A percentile compares a stretch with the other conserved stretches of the same genome.
Conservation (phyloP, 2,329 filamentous ascomycete genomes). For the Neonectria coccinea region DNA sequence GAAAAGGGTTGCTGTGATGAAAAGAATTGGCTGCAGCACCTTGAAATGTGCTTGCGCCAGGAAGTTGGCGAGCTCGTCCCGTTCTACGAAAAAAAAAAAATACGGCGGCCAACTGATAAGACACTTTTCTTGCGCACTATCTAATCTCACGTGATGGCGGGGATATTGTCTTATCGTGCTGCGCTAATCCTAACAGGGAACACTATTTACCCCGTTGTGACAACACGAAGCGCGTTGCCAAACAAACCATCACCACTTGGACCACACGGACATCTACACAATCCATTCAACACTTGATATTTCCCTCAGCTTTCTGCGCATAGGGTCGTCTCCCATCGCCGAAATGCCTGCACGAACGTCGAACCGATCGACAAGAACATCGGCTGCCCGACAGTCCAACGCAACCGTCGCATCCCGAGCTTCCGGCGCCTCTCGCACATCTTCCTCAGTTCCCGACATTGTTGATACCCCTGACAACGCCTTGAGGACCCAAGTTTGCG, state of each 20-base stretch:
- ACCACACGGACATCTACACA: conserved; percentile 23
- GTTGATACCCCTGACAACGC: conserved; percentile 78
- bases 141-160: conserved; percentile 53
- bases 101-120: conserved; percentile 30
- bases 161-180: conserved; percentile 16
- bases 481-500: conserved; percentile 79
- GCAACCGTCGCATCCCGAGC: conserved; percentile 49
- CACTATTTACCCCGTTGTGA: conserved; percentile 48
- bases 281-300: conserved; percentile 13
- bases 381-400: conserved; percentile 45
- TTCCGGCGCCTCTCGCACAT: conserved; percentile 61
- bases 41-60: conserved; percentile 30
- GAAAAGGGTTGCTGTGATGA: conserved; percentile 11
- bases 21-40: conserved; percentile 22
- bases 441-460: conserved; percentile 74
- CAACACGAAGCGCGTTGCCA: conserved; percentile 43
- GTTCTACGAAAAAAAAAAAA: conserved; percentile 36
- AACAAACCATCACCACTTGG: conserved; percentile 42
- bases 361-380: conserved; percentile 59
- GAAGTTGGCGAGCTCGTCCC: conserved; percentile 5
- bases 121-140: conserved; percentile 32
- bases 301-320: conserved; percentile 12
- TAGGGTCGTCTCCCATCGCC: conserved; percentile 21
- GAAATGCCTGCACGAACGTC: conserved; percentile 65
- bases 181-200: conserved; percentile 48